These are phyloP conservation scores for Brassica rapa DNA, from an alignment of 345 rosid species.

Conservation along the genomic window DNA sequence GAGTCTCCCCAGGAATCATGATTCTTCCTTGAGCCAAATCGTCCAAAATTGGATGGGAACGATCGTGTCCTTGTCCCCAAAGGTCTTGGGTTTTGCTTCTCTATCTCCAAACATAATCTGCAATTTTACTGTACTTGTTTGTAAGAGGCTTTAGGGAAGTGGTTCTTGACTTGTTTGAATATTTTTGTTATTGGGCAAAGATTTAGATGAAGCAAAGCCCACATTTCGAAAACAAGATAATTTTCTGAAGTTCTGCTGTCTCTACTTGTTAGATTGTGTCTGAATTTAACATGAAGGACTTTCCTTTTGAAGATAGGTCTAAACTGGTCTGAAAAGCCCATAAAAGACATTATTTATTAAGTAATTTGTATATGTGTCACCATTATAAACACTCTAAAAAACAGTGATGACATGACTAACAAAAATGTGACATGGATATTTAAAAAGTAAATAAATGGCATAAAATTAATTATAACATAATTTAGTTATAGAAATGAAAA, in stretches of 20 bases:
- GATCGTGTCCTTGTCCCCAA: neutral
- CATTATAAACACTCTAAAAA: too few species aligned
- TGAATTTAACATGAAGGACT: neutral
- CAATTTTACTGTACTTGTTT: conserved; percentile 2
- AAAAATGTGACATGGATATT: too few species aligned
- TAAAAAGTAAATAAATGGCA: too few species aligned
- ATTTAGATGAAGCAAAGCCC: neutral
- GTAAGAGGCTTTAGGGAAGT: conserved; percentile 22
- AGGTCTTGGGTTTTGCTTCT: conserved; percentile 4
- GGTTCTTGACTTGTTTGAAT: neutral
- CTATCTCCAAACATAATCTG: conserved; percentile 13
- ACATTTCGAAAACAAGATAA: neutral
- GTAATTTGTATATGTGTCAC: too few species aligned
- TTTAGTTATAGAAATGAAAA: too few species aligned
- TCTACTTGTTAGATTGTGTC: neutral
- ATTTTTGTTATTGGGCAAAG: neutral
- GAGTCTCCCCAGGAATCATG: conserved; percentile 18
- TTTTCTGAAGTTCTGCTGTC: neutral
- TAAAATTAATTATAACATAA: too few species aligned
- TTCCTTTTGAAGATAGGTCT: neutral
- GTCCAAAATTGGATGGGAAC: neutral
- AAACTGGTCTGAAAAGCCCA: neutral
- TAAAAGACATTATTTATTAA: too few species aligned
- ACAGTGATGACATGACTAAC: too few species aligned
- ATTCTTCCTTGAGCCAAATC: neutral